Base-by-base conservation (phyloP, 2,329 filamentous ascomycete genomes). In the Dendryphion nanum region DNA sequence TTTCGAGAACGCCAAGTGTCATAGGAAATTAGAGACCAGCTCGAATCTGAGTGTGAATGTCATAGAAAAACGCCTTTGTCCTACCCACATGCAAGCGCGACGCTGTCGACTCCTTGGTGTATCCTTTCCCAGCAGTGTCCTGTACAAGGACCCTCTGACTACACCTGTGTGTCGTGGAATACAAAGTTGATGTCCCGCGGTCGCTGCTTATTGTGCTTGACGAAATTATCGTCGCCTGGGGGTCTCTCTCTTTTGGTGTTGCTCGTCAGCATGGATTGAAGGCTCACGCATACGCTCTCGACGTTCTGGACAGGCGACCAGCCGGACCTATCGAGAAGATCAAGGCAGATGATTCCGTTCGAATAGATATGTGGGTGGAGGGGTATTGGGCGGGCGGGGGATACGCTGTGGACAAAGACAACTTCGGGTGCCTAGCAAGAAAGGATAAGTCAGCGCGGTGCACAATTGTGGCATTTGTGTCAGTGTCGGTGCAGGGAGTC, bases 241-340 rank as follows among this genome's bases (percentile, higher is more conserved):
- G 93, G 93, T 21, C 93, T 77, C 69, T 97, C 90, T 57, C 91
- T 85, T 70, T 90, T 91, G 8, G 81, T 85, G 65, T 98, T 98
- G 44, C 91, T 89, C 1, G 93, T 96, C 59, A 98, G 70, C 93
- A 98, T 98, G 71, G 89, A 95, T 70, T 98, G 93, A 38, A 98
- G 79, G 66, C 89, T 95, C 80, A 98, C 93, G 72, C 89, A 96
- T 18, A 98, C 83, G 58, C 86, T 95, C 72, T 97, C 91, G 6
- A 96, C 93, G 42, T 91, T 96, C 63, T 98, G 93, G 0, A 98
- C 91, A 0, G 93, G 93, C 33, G 86, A 93, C 93, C 93, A 98
- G 40, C 93, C 93, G 47, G 89, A 83, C 7, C 79, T 75, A 36
- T 89, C 89, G 6, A 98, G 81, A 2, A 98, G 79, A 56, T 98